These are phyloP conservation scores for Elsinoe necatrix DNA, from an alignment of 2,329 filamentous ascomycete species.

Conservation along the genomic window DNA sequence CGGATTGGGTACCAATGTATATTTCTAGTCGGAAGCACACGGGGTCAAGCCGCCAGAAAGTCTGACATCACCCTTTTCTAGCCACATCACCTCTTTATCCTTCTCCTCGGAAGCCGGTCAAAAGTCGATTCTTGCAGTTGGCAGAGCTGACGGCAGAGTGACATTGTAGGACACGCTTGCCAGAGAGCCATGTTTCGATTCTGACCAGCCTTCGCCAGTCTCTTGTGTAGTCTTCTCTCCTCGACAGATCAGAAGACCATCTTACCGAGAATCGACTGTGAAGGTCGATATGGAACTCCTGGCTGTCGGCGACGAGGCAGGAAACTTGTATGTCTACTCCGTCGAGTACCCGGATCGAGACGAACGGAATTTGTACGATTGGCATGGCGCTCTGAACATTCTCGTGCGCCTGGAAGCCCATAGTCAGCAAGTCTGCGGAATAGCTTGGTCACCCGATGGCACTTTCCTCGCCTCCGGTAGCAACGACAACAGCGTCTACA, in stretches of 20 bases:
- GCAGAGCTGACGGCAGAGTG: conserved; percentile 67
- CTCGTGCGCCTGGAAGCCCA: conserved; percentile 71
- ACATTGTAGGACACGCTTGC: conserved; percentile 71
- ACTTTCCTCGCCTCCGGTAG: conserved; percentile 75
- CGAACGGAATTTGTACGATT: conserved; percentile 59
- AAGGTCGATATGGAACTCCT: conserved; percentile 69
- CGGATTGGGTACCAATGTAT: conserved; percentile 69
- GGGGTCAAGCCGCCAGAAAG: conserved; percentile 55
- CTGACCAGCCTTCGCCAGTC: conserved; percentile 62
- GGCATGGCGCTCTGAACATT: conserved; percentile 70
- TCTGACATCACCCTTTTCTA: conserved; percentile 43
- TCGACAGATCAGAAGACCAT: conserved; percentile 43
- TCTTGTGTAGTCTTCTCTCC: conserved; percentile 79
- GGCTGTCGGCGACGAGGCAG: conserved; percentile 74
- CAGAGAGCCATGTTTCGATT: conserved; percentile 61
- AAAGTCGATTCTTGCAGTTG: conserved; percentile 75
- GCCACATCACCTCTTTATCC: conserved; percentile 70
- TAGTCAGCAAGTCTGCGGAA: conserved; percentile 81
- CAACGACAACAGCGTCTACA: conserved; percentile 82
- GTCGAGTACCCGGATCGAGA: conserved; percentile 66
- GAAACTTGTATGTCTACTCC: conserved; percentile 78
- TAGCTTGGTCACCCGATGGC: conserved; percentile 78
- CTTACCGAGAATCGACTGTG: conserved; percentile 41
- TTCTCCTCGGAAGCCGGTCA: conserved; percentile 75
- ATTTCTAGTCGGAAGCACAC: conserved; percentile 74